These are phyloP conservation scores for Fagus crenata DNA, from an alignment of 306 rosid species.

Conservation along the genomic window DNA sequence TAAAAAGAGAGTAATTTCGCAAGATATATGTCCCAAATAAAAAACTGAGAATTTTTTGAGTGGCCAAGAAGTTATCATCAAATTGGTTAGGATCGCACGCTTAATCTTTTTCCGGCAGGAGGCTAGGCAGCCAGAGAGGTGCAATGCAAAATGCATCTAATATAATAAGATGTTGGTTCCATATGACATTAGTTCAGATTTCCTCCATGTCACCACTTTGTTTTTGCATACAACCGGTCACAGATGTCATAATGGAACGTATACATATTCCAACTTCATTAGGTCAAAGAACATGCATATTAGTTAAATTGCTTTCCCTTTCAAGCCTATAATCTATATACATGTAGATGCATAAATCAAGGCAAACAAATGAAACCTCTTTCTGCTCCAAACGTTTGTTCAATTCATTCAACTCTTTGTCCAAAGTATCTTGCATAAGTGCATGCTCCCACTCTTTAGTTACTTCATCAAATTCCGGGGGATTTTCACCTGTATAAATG, in stretches of 20 bases:
- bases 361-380: slow-evolving; percentile 54
- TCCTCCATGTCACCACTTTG: slow-evolving; percentile 10
- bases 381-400: slow-evolving; percentile 76
- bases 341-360: not conserved
- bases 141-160: slow-evolving; percentile 7
- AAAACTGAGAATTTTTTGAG: not conserved
- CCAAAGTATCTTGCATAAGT: slow-evolving; percentile 64
- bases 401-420: slow-evolving; percentile 68
- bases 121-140: not conserved
- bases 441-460: slow-evolving; percentile 71
- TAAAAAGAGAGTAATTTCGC: not conserved
- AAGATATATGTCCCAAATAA: slow-evolving; percentile 3
- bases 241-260: not conserved
- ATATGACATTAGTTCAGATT: slow-evolving; percentile 7
- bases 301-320: not conserved
- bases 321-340: not conserved
- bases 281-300: not conserved
- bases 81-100: no score
- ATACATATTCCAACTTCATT: not conserved
- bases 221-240: slow-evolving; percentile 7
- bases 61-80: not conserved
- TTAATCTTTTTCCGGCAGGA: not conserved
- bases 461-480: slow-evolving; percentile 55
- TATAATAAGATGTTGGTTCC: not conserved
- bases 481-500: slow-evolving; percentile 53